Evolutionary conservation across 345 rosid species (phyloP), one percentile per base, ranked within the genome.

Genomic region (Abelmoschus esculentus): DNA sequence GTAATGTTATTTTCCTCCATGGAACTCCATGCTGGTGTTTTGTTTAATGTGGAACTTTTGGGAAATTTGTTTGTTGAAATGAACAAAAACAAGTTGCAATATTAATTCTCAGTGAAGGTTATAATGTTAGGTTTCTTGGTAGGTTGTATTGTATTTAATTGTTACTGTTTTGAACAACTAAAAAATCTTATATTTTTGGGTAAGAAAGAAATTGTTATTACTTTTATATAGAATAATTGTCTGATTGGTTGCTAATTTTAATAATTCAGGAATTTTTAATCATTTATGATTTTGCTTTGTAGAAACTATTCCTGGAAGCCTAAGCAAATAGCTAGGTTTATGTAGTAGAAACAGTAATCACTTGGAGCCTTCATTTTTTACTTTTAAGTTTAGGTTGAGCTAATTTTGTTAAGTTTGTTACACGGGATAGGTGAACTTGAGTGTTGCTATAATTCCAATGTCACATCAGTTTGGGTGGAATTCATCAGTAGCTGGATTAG

Each of bases 381-480:
- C 26, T 22, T 22, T 22, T 22, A 22, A 34, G 6, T 74, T 50
- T 53, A 31, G 59, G 36, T 74, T 26, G 60, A 46, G 29, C 49
- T 59, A 2, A 49, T 13, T 32, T 6, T 70, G 5, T 40, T 38
- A 26, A 32, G 26, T 52, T 72, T 70, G 55, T 50, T 53, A 10
- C 67, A 70, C 74, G 71, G 54, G 72, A 75, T 81, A 93, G 97
- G 97, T 93, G 74, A 93, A 93, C 61, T 84, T 91, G 92, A 91
- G 98, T 72, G 52, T 93, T 77, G 97, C 98, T 61, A 89, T 93
- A 74, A 93, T 89, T 75, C 97, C 98, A 70, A 91, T 93, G 96
- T 91, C 98, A 49, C 96, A 91, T 61, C 96, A 86, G 76, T 91
- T 89, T 61, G 98, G 97, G 65, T 91, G 92, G 97, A 91, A 80